Evolutionary conservation across 2,329 filamentous ascomycete species (phyloP), one percentile per base, ranked within the genome.

Genomic region (Chaetomium sp.): DNA sequence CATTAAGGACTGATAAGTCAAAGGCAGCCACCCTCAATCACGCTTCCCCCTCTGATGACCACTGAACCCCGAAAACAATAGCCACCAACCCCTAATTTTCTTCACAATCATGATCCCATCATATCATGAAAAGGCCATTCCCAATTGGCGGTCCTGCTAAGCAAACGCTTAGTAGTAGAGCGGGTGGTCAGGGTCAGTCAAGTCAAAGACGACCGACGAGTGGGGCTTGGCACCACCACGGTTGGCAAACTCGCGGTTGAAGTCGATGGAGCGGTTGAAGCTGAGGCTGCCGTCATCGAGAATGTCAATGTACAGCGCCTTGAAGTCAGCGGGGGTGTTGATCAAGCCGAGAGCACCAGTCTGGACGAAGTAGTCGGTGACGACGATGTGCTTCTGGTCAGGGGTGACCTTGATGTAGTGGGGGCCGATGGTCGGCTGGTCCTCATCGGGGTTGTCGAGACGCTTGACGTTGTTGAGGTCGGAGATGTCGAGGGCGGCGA

Each of bases 321-420:
- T 84, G 75, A 77, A 85, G 65, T 85, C 81, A 19, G 74, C 79
- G 0, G 80, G 79, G 0, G 80, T 83, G 64, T 84, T 84, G 64
- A 85, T 74, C 2, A 85, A 70, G 6, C 78, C 79, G 55, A 84
- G 83, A 58, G 80, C 77, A 33, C 81, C 81, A 8, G 76, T 79
- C 69, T 85, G 81, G 2, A 86, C 79, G 63, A 85, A 85, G 71
- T 85, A 85, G 52, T 83, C 82, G n/a, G 79, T 83, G 11, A 85
- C 80, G 2, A 85, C 72, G 12, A 85, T 68, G 65, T 85, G 79
- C 73, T 82, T 82, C 73, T 84, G 80, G 60, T 85, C 82, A 0
- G 82, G 81, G 4, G 79, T 79, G 57, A 85, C 73, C 72, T 85
- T 85, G 70, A 85, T 71, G 62, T 84, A 85, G 71, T 85, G 82